These are phyloP conservation scores for Xanthoceras sorbifolium DNA, from an alignment of 345 rosid genomes.

Conservation along the genomic window DNA sequence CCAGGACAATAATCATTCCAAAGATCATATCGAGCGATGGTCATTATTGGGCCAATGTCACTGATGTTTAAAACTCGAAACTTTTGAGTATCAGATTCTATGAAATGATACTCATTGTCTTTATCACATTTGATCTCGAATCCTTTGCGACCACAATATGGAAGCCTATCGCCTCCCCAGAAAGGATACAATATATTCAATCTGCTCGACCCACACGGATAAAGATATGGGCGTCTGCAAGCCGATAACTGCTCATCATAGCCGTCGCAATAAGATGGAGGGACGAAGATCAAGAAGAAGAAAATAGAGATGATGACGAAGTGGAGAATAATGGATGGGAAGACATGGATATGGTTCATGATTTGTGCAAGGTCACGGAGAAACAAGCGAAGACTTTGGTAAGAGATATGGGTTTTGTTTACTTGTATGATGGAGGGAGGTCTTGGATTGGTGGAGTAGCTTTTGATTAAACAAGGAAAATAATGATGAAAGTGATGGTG, in stretches of 20 bases:
- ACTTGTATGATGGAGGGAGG: not conserved
- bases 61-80: slow-evolving; percentile 12
- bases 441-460: not conserved
- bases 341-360: not conserved
- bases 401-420: not conserved
- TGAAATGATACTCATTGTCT: not conserved
- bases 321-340: too few species aligned
- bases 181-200: slow-evolving; percentile 44
- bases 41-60: not conserved
- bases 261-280: not conserved
- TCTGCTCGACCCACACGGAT: not conserved
- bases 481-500: not conserved
- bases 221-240: not conserved
- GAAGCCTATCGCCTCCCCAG: slow-evolving; percentile 36
- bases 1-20: slow-evolving; percentile 20
- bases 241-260: not conserved
- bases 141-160: slow-evolving; percentile 33
- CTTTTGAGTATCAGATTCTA: not conserved
- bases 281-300: not conserved
- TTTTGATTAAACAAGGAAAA: not conserved
- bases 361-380: too few species aligned
- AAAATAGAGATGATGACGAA: not conserved
- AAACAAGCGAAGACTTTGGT: not conserved
- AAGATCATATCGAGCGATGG: slow-evolving; percentile 24
- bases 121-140: slow-evolving; percentile 39